These are phyloP conservation scores for Seminavis robusta DNA, from an alignment of 108 stramenopile species.

Conservation along the genomic window DNA sequence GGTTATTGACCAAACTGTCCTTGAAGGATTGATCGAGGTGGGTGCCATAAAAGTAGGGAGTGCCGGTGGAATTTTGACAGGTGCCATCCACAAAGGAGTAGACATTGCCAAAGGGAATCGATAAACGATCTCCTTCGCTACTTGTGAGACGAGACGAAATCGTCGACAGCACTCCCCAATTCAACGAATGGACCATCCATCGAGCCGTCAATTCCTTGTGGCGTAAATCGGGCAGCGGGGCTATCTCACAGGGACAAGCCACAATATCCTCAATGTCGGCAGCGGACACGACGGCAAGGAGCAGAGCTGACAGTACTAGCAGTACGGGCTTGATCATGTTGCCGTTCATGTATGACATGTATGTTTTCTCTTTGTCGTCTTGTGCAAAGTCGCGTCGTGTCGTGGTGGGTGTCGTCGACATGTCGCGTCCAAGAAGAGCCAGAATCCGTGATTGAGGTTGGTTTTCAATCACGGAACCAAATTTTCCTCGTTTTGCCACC, in stretches of 20 bases:
- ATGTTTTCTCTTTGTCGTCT: too few species aligned
- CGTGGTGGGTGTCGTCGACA: too few species aligned
- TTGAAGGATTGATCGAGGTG: constrained; percentile 47
- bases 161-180: constrained; percentile 53
- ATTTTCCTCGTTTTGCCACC: too few species aligned
- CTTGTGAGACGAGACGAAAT: constrained; percentile 25
- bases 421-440: too few species aligned
- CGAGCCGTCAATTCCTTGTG: constrained; percentile 45
- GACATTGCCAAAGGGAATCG: constrained; percentile 50
- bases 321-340: too few species aligned
- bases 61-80: constrained; percentile 48
- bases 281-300: too few species aligned
- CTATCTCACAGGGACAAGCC: constrained; percentile 31
- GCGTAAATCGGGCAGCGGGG: constrained; percentile 16
- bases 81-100: constrained; percentile 61
- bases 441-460: too few species aligned
- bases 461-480: too few species aligned
- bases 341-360: too few species aligned
- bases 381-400: too few species aligned
- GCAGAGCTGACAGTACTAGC: too few species aligned
- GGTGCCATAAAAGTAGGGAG: constrained; percentile 52
- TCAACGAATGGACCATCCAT: constrained; percentile 58
- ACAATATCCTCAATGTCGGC: too few species aligned
- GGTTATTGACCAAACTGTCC: constrained; percentile 22
- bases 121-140: background rate